Conservation (phyloP, 75 land plant species). For the Larix kaempferi region DNA sequence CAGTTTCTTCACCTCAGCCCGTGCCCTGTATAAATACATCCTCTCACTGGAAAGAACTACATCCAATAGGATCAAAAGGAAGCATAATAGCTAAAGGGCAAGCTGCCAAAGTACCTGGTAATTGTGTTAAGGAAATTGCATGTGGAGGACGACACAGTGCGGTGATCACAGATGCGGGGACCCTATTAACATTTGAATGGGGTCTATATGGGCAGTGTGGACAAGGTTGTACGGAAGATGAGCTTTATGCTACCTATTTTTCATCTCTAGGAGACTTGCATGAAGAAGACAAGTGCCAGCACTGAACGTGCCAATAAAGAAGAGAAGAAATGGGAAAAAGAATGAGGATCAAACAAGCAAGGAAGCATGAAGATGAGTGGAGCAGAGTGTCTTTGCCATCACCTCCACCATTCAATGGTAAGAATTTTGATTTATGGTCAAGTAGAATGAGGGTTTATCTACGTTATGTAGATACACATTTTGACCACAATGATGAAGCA, state of each 20-base stretch:
- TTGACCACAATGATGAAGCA: too few relatives aligned
- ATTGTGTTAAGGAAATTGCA: constrained; percentile 74
- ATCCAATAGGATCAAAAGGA: constrained; percentile 26
- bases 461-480: too few relatives aligned
- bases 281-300: too few relatives aligned
- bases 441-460: too few relatives aligned
- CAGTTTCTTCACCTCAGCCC: constrained; percentile 93
- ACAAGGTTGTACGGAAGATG: constrained; percentile 97
- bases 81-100: constrained; percentile 29
- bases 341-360: too few relatives aligned
- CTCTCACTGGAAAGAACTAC: constrained; percentile 23
- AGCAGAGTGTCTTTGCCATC: too few relatives aligned
- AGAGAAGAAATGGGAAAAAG: too few relatives aligned
- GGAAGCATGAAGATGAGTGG: too few relatives aligned
- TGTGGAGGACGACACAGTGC: constrained; percentile 99
- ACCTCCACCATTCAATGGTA: too few relatives aligned
- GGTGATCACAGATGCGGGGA: constrained; percentile 97
- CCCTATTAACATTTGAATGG: constrained; percentile 95
- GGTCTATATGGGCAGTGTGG: constrained; percentile 99
- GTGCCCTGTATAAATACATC: constrained; percentile 61
- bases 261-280: too few relatives aligned
- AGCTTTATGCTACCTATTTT: constrained; percentile 80
- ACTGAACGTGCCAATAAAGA: too few relatives aligned
- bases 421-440: too few relatives aligned
- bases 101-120: constrained; percentile 53